Percentiles rank a stretch among this genome's conserved stretches.
Conservation (phyloP, 768 basidiomycete genomes). For the Trametes punicea region DNA sequence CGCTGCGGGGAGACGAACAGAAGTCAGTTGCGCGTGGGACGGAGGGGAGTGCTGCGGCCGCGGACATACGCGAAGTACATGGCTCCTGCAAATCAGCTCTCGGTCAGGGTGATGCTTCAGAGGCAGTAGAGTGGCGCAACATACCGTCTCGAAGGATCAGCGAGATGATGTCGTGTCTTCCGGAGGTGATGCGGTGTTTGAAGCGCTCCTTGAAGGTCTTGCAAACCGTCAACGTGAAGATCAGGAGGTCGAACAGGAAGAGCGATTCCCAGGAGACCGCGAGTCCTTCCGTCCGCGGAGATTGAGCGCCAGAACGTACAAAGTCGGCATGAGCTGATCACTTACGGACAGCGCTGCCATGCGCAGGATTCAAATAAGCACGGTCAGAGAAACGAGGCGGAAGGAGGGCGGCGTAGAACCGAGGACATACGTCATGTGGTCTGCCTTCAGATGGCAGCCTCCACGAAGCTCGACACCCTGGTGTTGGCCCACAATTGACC, state of each 20-base stretch:
- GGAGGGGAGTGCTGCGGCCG: background rate
- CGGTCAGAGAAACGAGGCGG: background rate
- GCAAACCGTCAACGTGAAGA: slow-evolving; percentile 46
- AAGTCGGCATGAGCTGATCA: background rate
- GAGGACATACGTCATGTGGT: slow-evolving; percentile 25
- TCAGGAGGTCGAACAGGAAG: slow-evolving; percentile 44
- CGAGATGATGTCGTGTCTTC: slow-evolving; percentile 33
- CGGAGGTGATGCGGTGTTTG: slow-evolving; percentile 26
- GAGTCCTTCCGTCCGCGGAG: slow-evolving; percentile 20
- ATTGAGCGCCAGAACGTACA: background rate
- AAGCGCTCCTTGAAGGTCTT: slow-evolving; percentile 39
- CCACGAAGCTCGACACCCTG: slow-evolving; percentile 9
- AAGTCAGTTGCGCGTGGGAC: slow-evolving; percentile 2
- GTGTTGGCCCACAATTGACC: slow-evolving; percentile 40
- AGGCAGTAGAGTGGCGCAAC: slow-evolving; percentile 13
- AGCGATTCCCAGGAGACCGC: slow-evolving; percentile 49
- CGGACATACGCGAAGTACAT: slow-evolving; percentile 51
- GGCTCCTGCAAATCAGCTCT: slow-evolving; percentile 36
- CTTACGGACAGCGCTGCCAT: slow-evolving; percentile 25
- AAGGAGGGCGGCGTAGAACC: background rate
- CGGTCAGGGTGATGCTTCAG: background rate
- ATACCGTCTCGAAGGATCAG: slow-evolving; percentile 50
- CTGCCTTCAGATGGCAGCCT: slow-evolving; percentile 23
- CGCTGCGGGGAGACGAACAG: slow-evolving; percentile 29
- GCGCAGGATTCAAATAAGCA: background rate